phyloP scores from a whole-genome alignment of 2,329 filamentous ascomycete genomes.

The Pseudohalonectria lignicola region DNA sequence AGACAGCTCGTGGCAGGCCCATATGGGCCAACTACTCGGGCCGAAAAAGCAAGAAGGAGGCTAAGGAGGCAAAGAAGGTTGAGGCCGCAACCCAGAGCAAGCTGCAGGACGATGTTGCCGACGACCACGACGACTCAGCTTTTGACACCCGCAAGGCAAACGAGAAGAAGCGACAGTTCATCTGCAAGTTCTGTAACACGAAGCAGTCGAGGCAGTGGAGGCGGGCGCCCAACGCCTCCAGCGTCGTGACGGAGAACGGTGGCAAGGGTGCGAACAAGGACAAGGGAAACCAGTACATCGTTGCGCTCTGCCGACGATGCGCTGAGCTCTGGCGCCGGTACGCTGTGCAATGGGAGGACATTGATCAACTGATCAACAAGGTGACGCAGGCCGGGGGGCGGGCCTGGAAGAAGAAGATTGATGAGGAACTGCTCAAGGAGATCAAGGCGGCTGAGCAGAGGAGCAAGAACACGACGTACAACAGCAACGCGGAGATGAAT shows the following conservation, averaged over 20 bases:
- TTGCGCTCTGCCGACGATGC: constrained; percentile 82
- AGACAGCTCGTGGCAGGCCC: constrained; percentile 71
- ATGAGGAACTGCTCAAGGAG: constrained; percentile 81
- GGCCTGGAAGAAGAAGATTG: constrained; percentile 78
- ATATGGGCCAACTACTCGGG: constrained; percentile 86
- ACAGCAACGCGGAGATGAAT: constrained; percentile 12
- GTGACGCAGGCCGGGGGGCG: constrained; percentile 68
- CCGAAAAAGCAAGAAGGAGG: constrained; percentile 82
- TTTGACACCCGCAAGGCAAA: constrained; percentile 82
- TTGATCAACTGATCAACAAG: constrained; percentile 85
- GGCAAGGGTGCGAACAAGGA: constrained; percentile 63
- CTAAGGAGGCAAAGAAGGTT: constrained; percentile 63
- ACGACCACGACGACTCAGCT: constrained; percentile 88
- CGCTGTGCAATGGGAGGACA: constrained; percentile 88
- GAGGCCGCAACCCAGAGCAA: constrained; percentile 58
- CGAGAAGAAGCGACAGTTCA: constrained; percentile 69
- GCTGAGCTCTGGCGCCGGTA: constrained; percentile 93
- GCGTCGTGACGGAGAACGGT: constrained; percentile 55
- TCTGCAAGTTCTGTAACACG: constrained; percentile 86
- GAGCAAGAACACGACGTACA: constrained; percentile 13
- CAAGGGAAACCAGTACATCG: constrained; percentile 61
- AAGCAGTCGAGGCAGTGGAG: constrained; percentile 82
- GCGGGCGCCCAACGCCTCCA: constrained; percentile 67
- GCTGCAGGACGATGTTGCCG: constrained; percentile 82
- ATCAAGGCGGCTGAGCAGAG: constrained; percentile 54